A percentile compares a stretch with the other conserved stretches of the same genome.
These are phyloP conservation scores for Pelargonium cotyledonis DNA, from an alignment of 441 rosid genomes.

Conservation along the genomic window DNA sequence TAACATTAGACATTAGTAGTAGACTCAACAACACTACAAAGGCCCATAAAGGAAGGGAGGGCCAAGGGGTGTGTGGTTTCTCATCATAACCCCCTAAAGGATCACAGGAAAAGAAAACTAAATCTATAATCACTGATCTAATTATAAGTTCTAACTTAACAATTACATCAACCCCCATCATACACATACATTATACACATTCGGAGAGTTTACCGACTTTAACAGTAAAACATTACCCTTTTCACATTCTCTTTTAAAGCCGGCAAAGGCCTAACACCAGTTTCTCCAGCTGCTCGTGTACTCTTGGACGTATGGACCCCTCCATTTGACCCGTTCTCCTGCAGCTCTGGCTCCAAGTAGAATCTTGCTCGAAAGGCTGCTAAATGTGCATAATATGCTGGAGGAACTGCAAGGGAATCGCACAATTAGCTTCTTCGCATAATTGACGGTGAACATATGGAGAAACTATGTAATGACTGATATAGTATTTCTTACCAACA, in stretches of 20 bases:
- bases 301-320: constrained; percentile 30
- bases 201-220: background rate
- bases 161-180: too few species aligned
- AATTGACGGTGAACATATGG: background rate
- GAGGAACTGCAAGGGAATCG: constrained; percentile 63
- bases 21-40: too few species aligned
- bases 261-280: constrained; percentile 72
- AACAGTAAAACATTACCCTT: constrained; percentile 96
- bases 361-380: constrained; percentile 97
- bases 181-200: too few species aligned
- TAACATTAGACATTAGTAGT: too few species aligned
- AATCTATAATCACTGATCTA: too few species aligned
- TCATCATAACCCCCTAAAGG: too few species aligned
- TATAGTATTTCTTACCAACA: constrained; percentile 50
- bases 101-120: too few species aligned
- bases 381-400: constrained; percentile 93
- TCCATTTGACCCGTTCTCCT: constrained; percentile 59
- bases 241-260: constrained; percentile 97
- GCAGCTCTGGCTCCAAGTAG: constrained; percentile 89
- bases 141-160: too few species aligned
- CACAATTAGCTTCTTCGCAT: background rate
- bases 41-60: too few species aligned
- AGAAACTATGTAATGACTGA: background rate
- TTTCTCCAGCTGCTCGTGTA: constrained; percentile 41
- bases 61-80: too few species aligned